These are phyloP conservation scores for Suillus brevipes DNA, from an alignment of 768 basidiomycete species.

Conservation along the genomic window DNA sequence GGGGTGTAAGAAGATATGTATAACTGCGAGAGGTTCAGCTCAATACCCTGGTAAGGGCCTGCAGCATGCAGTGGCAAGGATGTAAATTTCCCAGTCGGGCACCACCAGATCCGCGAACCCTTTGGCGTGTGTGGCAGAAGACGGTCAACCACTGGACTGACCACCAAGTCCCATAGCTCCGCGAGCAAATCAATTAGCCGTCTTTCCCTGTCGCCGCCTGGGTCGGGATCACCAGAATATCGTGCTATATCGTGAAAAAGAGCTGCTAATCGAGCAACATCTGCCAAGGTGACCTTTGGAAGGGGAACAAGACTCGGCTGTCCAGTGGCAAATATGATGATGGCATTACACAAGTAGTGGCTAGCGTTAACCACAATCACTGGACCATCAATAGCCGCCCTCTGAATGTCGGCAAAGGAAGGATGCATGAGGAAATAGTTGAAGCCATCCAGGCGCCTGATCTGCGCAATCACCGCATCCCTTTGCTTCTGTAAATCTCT, in stretches of 20 bases:
- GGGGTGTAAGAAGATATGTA: conserved; percentile 35
- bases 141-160: conserved; percentile 18
- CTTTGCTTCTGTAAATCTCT: conserved; percentile 26
- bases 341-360: conserved; percentile 19
- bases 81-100: conserved; percentile 25
- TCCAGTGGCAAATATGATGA: conserved; percentile 17
- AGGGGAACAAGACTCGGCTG: conserved; percentile 17
- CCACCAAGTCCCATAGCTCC: conserved; percentile 24
- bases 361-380: conserved; percentile 36
- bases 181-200: conserved; percentile 14
- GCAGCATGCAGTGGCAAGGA: conserved; percentile 33
- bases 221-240: neutral
- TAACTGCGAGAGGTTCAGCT: conserved; percentile 22
- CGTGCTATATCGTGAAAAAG: neutral
- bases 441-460: conserved; percentile 28
- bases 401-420: conserved; percentile 21
- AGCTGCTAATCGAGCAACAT: conserved; percentile 3
- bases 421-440: conserved; percentile 20
- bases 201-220: conserved; percentile 8
- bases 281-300: conserved; percentile 6
- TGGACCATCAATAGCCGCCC: conserved; percentile 27
- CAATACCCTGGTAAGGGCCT: conserved; percentile 15
- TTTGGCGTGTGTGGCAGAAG: conserved; percentile 15
- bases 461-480: conserved; percentile 24
- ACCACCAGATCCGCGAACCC: conserved; percentile 32